Base-by-base conservation (phyloP, 345 rosid species). In the Populus ilicifolia region DNA sequence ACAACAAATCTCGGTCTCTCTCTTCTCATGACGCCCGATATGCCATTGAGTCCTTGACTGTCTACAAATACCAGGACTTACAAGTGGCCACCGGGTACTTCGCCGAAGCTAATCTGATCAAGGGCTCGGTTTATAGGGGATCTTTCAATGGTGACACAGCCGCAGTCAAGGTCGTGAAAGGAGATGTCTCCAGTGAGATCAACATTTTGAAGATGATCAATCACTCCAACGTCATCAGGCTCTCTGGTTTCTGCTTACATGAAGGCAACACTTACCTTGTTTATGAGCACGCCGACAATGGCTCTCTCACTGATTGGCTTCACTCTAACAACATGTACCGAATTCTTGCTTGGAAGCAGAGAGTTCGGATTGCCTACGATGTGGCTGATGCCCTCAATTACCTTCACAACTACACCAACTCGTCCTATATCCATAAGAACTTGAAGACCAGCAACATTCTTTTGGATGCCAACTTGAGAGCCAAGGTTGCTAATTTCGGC, bases 381-480 rank as follows among this genome's bases (percentile, higher is more conserved):
- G 41, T 90, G 10, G 98, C 97, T 1, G 93, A 93, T 77, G 97
- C 92, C 21, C 84, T 95, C 65, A 93, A 90, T 41, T 95, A 93
- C 69, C 90, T 95, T 30, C 97, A 92, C 77, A 90, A 86, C 83
- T 95, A 90, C 78, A 63, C 89, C 6, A 87, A 88, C n/a, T 98
- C 98, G 13, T 89, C 96, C 3, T 86, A 89, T 74, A 76, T 95
- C 65, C 99, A 93, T 75, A 93, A 92, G 88, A 92, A 95, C 83
- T 81, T 95, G 87, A 93, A 93, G 83, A 83, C 87, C 27, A 93
- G 90, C 68, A 93, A 93, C 84, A 74, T 95, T 77, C 93, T 95
- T 54, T 71, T 93, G 78, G 99, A 93, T 78, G 80, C 86, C 38
- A 88, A 84, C 71, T 84, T 92, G 67, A 84, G 90, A 85, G 97